Percentiles rank a stretch among this genome's conserved stretches.
phyloP scores from a whole-genome alignment of 345 rosid genomes.

The Nasturtium officinale region DNA sequence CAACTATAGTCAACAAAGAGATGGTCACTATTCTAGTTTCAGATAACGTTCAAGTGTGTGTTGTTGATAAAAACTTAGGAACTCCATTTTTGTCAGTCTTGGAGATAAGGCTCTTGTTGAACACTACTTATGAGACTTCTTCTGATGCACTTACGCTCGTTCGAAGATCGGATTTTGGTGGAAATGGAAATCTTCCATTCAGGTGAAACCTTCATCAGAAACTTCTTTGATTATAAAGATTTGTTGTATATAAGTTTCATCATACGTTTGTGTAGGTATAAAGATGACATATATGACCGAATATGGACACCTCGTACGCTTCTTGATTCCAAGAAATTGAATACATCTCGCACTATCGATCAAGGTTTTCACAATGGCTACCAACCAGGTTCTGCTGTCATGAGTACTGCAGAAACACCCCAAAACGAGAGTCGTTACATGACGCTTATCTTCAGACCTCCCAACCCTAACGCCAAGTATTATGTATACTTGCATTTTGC shows the following conservation, averaged over 20 bases:
- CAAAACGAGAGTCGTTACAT: background rate
- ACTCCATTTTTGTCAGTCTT: slow-evolving; percentile 54
- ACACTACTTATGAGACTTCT: slow-evolving; percentile 3
- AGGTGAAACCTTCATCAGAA: no score
- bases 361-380: background rate
- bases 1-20: background rate
- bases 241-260: no score
- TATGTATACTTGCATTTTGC: background rate
- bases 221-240: no score
- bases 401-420: background rate
- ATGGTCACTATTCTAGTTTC: slow-evolving; percentile 38
- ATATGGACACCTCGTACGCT: background rate
- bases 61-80: slow-evolving; percentile 48
- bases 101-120: slow-evolving; percentile 46
- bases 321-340: background rate
- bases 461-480: background rate
- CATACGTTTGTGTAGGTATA: background rate
- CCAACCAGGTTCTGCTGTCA: background rate
- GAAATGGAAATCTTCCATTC: background rate
- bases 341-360: background rate
- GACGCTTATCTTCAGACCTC: background rate
- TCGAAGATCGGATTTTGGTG: background rate
- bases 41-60: slow-evolving; percentile 48
- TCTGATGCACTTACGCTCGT: slow-evolving; percentile 1
- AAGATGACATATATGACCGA: background rate